Evolutionary conservation across 148 eudicot genomes (phyloP).

Genomic region (Mesembryanthemum crystallinum): DNA sequence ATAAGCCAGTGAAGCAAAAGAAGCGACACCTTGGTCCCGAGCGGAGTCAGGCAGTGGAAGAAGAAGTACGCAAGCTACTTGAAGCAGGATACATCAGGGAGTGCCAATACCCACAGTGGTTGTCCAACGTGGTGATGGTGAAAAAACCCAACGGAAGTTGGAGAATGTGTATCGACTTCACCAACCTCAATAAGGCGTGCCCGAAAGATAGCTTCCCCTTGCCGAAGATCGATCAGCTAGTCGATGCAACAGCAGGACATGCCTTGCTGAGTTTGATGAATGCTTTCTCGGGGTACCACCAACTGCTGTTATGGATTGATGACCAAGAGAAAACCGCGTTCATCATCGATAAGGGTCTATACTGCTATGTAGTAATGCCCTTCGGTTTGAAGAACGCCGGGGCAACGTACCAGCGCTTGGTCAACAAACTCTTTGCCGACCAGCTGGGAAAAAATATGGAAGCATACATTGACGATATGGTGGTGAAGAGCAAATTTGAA

Average conservation of each 20-base stretch:
- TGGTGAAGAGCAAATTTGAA: background rate
- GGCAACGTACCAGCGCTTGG: background rate
- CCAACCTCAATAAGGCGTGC: too few relatives aligned
- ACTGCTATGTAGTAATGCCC: background rate
- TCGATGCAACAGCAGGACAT: background rate
- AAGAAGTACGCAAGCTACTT: background rate
- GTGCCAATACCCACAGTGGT: too few relatives aligned
- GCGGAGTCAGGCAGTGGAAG: background rate
- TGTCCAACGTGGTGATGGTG: too few relatives aligned
- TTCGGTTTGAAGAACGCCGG: background rate
- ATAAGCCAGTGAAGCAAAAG: background rate
- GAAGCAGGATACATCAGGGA: too few relatives aligned
- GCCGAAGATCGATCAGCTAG: background rate
- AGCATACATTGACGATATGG: background rate
- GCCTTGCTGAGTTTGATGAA: background rate
- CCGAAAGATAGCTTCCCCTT: too few relatives aligned
- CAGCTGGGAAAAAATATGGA: background rate
- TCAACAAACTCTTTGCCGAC: background rate
- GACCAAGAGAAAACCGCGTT: background rate
- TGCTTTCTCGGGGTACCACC: background rate
- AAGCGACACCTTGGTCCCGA: background rate
- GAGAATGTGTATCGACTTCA: too few relatives aligned
- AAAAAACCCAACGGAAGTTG: too few relatives aligned
- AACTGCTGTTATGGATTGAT: background rate
- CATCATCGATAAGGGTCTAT: background rate